phyloP scores from a whole-genome alignment of 2,329 filamentous ascomycete genomes.

The Colletotrichum chlorophyti region DNA sequence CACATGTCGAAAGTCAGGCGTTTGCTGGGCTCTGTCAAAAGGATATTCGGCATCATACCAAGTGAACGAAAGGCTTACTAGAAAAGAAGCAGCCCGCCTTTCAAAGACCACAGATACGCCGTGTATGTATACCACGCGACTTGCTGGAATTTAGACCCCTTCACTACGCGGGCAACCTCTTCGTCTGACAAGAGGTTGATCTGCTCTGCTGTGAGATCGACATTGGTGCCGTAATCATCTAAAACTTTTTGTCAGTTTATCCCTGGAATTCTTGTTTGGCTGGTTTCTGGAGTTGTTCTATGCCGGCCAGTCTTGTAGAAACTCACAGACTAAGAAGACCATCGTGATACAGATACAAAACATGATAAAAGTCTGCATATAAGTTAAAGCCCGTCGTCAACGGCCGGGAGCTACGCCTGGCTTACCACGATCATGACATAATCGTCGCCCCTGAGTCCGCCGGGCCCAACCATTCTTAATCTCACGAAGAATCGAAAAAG shows the following conservation, averaged over 20 bases:
- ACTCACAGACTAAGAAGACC: slow-evolving; percentile 41
- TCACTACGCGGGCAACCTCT: slow-evolving; percentile 36
- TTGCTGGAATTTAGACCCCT: slow-evolving; percentile 45
- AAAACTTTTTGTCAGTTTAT: slow-evolving; percentile 1
- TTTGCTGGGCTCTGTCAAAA: too few species aligned
- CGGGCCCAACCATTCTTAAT: slow-evolving; percentile 43
- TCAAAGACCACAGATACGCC: slow-evolving; percentile 42
- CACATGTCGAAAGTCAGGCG: slow-evolving; percentile 36
- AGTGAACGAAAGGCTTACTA: slow-evolving; percentile 3
- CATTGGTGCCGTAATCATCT: slow-evolving; percentile 19
- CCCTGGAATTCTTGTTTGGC: background rate
- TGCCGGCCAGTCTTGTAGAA: too few species aligned
- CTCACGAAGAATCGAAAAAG: slow-evolving; percentile 42
- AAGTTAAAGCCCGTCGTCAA: too few species aligned
- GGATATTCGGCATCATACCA: too few species aligned
- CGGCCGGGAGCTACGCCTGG: background rate
- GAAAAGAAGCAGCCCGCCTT: slow-evolving; percentile 38
- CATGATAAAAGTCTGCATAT: slow-evolving; percentile 33
- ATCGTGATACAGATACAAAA: slow-evolving; percentile 43
- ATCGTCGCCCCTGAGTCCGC: slow-evolving; percentile 47
- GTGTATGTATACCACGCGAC: slow-evolving; percentile 48
- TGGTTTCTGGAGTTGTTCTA: too few species aligned
- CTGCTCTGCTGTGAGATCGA: slow-evolving; percentile 10
- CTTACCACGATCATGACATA: slow-evolving; percentile 41
- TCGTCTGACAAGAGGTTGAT: slow-evolving; percentile 30